Percentiles rank a stretch among this genome's conserved stretches.
These are phyloP conservation scores for Ceratocystis eucalypticola DNA, from an alignment of 2,329 filamentous ascomycete species.

Conservation along the genomic window DNA sequence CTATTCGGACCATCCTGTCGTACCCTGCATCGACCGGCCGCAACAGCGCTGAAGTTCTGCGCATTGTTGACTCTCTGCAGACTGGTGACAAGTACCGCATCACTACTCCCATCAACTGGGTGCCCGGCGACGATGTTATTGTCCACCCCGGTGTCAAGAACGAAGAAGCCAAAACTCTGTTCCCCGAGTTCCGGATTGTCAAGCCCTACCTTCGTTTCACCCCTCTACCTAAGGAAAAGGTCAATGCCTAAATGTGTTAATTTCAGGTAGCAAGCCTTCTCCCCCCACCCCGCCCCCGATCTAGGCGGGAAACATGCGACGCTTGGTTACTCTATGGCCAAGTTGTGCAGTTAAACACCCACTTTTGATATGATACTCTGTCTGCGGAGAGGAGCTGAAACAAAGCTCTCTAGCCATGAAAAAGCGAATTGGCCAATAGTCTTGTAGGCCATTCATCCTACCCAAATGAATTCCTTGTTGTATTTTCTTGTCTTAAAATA, in stretches of 20 bases:
- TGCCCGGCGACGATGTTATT: constrained; percentile 79
- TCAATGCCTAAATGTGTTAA: constrained; percentile 24
- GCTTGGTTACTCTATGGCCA: background rate
- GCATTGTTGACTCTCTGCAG: constrained; percentile 67
- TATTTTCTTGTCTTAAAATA: constrained; percentile 5
- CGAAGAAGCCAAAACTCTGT: constrained; percentile 75
- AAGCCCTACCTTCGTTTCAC: constrained; percentile 67
- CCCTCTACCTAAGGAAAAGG: constrained; percentile 44
- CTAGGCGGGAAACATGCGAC: background rate
- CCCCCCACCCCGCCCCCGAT: no score
- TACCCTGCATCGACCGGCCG: constrained; percentile 86
- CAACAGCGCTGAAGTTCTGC: constrained; percentile 66
- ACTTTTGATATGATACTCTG: background rate
- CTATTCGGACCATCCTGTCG: constrained; percentile 79
- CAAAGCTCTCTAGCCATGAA: background rate
- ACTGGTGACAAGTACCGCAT: constrained; percentile 77
- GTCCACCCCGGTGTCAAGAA: constrained; percentile 72
- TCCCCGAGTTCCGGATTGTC: constrained; percentile 58
- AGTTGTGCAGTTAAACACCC: background rate
- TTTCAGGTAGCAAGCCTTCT: background rate
- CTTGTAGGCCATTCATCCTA: background rate
- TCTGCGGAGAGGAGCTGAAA: background rate
- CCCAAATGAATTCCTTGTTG: background rate
- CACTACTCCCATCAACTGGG: constrained; percentile 84
- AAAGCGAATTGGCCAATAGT: constrained; percentile 1